Conservation (phyloP, 768 basidiomycete species). For the Vararia minispora region DNA sequence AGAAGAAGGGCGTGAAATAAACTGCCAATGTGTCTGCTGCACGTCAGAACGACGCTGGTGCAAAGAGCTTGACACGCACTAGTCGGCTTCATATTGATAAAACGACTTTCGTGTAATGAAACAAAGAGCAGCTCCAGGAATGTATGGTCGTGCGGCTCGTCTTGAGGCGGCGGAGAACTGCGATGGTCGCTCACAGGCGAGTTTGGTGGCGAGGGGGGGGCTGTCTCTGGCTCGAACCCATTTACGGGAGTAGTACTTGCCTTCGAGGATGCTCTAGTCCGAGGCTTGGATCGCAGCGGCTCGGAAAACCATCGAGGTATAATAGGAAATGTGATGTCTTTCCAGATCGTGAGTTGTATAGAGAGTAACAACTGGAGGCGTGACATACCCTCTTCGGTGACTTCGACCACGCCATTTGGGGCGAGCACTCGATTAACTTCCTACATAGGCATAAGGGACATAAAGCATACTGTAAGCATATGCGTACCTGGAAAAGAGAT, state of each 20-base stretch:
- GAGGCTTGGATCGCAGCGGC: constrained; percentile 37
- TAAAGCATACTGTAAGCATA: neutral
- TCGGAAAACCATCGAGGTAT: constrained; percentile 72
- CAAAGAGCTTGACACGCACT: constrained; percentile 6
- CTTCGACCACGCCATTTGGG: constrained; percentile 61
- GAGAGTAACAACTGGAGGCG: neutral
- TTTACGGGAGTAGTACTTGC: constrained; percentile 1
- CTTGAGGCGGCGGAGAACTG: constrained; percentile 4
- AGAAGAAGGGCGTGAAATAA: constrained; percentile 15
- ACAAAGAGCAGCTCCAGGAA: constrained; percentile 14
- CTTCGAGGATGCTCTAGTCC: neutral
- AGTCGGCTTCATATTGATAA: constrained; percentile 15
- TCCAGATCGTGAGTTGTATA: neutral
- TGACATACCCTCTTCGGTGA: constrained; percentile 57
- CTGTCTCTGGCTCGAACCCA: too few relatives aligned
- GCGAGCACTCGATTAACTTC: constrained; percentile 62
- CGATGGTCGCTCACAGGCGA: constrained; percentile 5
- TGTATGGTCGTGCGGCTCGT: constrained; percentile 9
- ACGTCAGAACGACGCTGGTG: constrained; percentile 1
- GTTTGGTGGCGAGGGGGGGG: constrained; percentile 1
- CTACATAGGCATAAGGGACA: constrained; percentile 27
- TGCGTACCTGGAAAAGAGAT: constrained; percentile 5
- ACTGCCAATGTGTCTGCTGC: constrained; percentile 11
- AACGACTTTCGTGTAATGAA: constrained; percentile 14
- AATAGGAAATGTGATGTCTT: constrained; percentile 67